Base-by-base conservation (phyloP, 352 stramenopile species). In the Plasmopara halstedii region DNA sequence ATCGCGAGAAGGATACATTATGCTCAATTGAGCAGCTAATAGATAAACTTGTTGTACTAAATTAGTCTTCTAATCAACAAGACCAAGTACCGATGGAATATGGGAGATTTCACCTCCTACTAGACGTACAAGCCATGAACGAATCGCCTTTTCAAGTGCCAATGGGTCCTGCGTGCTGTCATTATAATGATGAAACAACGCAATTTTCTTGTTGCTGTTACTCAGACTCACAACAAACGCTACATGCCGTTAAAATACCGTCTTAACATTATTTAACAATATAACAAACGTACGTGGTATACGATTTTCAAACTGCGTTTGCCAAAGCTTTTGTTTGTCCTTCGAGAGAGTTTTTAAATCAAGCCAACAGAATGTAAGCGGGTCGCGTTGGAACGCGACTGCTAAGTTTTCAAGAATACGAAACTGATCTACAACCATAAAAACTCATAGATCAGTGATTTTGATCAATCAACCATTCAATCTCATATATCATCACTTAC, bases 291-390 rank as follows among this genome's bases (percentile, higher is more conserved):
- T 64, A 83, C 72, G 64, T 34, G 56, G 21, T 31, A 44, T 1
- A 11, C 49, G 22, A 6, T 38, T n/a, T 8, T 56, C 40, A 22
- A 85, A 76, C 38, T 86, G 74, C 13, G 47, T 39, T 17, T 64
- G 25, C 79, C 79, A 90, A 6, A 70, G 66, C 15, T 29, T 18
- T 0, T 56, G 67, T 27, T 77, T 66, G 9, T 55, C 43, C 2
- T 48, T 8, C 1, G 62, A 25, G 10, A 66, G 47, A 17, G 48
- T 36, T 14, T 58, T 55, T 20, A 88, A 22, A 44, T 93, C 73
- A 15, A 83, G 38, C 82, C 82, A 93, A 46, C 70, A 87, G 46
- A 89, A 88, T 3, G 73, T 87, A 11, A 93, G 35, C 7, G 82
- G 78, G 46, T 93, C 82, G 21, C 62, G 69, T 19, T 70, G 66